phyloP scores from a whole-genome alignment of 164 flowering plant genomes.

The Pachysandra terminalis region DNA sequence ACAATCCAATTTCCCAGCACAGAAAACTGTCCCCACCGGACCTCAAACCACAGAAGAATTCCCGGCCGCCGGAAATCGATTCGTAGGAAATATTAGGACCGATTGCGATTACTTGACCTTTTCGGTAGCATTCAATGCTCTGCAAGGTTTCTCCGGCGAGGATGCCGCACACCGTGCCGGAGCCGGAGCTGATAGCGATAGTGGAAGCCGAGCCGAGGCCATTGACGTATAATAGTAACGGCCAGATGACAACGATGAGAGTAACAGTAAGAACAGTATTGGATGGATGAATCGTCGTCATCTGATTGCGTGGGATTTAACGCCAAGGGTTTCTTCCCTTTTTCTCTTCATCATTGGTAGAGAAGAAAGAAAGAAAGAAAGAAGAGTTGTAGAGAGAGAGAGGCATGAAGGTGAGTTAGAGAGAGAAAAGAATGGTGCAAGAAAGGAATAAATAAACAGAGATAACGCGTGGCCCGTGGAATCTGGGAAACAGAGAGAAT shows the following conservation, averaged over 20 bases:
- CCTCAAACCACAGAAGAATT: slow-evolving; percentile 65
- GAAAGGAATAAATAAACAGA: too few species aligned
- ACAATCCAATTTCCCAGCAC: slow-evolving; percentile 53
- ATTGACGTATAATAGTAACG: slow-evolving; percentile 7
- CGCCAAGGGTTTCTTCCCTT: background rate
- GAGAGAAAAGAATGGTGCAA: too few species aligned
- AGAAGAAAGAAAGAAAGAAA: slow-evolving; percentile 1
- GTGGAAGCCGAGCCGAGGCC: slow-evolving; percentile 68
- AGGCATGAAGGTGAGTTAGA: too few species aligned
- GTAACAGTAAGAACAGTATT: slow-evolving; percentile 1
- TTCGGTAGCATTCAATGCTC: slow-evolving; percentile 44
- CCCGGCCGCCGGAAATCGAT: slow-evolving; percentile 58
- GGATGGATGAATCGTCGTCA: slow-evolving; percentile 31
- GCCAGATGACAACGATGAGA: slow-evolving; percentile 1
- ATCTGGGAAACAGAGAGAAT: too few species aligned
- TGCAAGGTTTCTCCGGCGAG: slow-evolving; percentile 38
- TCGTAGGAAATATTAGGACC: slow-evolving; percentile 53
- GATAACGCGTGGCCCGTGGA: too few species aligned
- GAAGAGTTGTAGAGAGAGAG: too few species aligned
- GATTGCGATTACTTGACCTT: slow-evolving; percentile 7
- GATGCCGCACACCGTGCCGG: slow-evolving; percentile 72
- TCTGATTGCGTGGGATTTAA: slow-evolving; percentile 14
- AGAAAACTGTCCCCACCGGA: slow-evolving; percentile 57
- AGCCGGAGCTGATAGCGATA: slow-evolving; percentile 44
- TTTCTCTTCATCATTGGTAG: slow-evolving; percentile 10